phyloP scores from a whole-genome alignment of 345 rosid genomes.

The Salix exigua region DNA sequence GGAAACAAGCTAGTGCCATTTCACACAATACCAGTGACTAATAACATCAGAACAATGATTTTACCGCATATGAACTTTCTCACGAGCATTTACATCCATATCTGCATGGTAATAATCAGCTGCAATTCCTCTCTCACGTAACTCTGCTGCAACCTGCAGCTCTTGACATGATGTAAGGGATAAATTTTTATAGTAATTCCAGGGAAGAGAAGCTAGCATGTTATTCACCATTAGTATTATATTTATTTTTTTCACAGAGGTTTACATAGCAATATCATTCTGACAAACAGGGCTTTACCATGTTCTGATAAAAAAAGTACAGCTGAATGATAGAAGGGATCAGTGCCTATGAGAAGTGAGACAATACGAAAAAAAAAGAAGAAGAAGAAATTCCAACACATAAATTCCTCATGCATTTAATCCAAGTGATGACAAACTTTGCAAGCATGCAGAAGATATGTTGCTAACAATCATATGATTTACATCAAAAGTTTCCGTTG shows the following conservation, averaged over 20 bases:
- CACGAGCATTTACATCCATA: constrained; percentile 82
- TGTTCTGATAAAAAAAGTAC: neutral
- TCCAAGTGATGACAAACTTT: no score
- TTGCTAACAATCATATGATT: neutral
- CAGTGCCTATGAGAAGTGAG: neutral
- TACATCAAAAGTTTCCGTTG: neutral
- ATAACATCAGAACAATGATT: constrained; percentile 3
- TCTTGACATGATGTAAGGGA: constrained; percentile 21
- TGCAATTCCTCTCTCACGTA: constrained; percentile 67
- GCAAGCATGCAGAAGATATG: neutral
- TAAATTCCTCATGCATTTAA: no score
- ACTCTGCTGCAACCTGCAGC: constrained; percentile 74
- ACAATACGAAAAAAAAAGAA: neutral
- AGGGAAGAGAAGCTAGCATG: neutral
- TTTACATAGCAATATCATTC: neutral
- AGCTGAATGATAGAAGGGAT: neutral
- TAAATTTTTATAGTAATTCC: neutral
- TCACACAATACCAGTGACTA: neutral
- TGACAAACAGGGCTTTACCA: neutral
- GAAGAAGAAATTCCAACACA: neutral
- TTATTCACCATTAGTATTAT: neutral
- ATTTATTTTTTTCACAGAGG: neutral
- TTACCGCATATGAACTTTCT: constrained; percentile 80
- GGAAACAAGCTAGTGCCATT: neutral
- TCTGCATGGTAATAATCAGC: constrained; percentile 93